Conservation (phyloP, 2,329 filamentous ascomycete species). For the Thielaviopsis populi region DNA sequence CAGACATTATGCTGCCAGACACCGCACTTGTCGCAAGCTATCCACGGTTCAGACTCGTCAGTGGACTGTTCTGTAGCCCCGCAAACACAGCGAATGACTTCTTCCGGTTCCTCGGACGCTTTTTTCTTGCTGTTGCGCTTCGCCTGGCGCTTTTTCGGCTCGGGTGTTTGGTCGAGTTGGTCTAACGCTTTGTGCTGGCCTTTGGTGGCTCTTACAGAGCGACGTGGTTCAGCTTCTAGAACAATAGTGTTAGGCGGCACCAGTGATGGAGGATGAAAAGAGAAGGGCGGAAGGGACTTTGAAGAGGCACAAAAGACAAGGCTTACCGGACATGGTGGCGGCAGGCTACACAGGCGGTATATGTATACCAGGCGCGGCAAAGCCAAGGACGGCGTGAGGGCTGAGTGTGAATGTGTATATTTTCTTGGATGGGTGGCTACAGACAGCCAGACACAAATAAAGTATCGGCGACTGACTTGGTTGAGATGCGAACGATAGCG, state of each 20-base stretch:
- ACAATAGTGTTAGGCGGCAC: conserved; percentile 21
- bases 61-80: conserved; percentile 75
- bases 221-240: conserved; percentile 58
- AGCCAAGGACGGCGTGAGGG: not conserved
- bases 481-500: not conserved
- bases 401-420: not conserved
- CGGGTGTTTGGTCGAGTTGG: conserved; percentile 46
- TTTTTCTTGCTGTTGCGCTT: conserved; percentile 44
- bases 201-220: conserved; percentile 91
- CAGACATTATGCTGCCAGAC: conserved; percentile 98
- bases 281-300: not conserved
- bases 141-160: conserved; percentile 39
- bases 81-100: conserved; percentile 85
- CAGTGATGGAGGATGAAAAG: not conserved
- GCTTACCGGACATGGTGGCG: conserved; percentile 4
- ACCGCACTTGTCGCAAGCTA: conserved; percentile 81
- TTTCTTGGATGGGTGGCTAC: too few species aligned
- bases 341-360: not conserved
- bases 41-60: conserved; percentile 81
- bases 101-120: conserved; percentile 32
- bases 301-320: not conserved
- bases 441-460: not conserved
- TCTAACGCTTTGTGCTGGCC: conserved; percentile 90
- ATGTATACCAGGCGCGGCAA: not conserved
- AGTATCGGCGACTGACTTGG: not conserved